A percentile compares a stretch with the other conserved stretches of the same genome.
These are phyloP conservation scores for Cupressus sempervirens DNA, from an alignment of 75 land plant species.

Conservation along the genomic window DNA sequence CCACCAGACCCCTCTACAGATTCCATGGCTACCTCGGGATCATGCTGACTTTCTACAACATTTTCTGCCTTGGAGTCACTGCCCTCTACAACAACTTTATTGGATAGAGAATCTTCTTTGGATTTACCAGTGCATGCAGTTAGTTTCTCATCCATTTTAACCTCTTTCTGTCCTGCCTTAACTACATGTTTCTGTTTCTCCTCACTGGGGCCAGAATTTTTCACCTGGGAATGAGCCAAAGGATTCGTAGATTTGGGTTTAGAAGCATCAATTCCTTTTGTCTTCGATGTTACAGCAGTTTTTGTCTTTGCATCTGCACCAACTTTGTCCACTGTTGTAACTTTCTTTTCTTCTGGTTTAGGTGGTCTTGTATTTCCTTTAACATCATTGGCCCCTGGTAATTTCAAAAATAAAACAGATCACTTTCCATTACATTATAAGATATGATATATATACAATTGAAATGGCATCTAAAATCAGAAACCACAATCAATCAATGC, in stretches of 20 bases:
- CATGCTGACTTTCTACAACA: background rate
- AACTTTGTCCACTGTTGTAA: background rate
- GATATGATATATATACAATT: background rate
- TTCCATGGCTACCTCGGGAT: conserved; percentile 1
- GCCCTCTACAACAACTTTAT: background rate
- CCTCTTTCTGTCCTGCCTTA: background rate
- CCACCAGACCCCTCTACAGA: conserved; percentile 8
- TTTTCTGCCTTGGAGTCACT: background rate
- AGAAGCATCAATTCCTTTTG: background rate
- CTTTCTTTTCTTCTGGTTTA: background rate
- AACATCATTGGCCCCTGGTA: background rate
- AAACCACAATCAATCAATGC: background rate
- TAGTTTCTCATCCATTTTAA: background rate
- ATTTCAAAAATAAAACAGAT: background rate
- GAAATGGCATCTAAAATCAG: background rate
- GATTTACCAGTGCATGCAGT: background rate
- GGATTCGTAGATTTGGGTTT: background rate
- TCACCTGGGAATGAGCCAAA: background rate
- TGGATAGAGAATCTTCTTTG: background rate
- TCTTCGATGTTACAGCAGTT: background rate
- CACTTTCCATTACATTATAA: background rate
- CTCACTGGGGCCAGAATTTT: background rate
- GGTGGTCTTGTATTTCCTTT: background rate
- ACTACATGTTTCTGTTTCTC: background rate
- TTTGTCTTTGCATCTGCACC: background rate